These are phyloP conservation scores for Nannochloropsis gaditana DNA, from an alignment of 108 stramenopile genomes.

Conservation along the genomic window DNA sequence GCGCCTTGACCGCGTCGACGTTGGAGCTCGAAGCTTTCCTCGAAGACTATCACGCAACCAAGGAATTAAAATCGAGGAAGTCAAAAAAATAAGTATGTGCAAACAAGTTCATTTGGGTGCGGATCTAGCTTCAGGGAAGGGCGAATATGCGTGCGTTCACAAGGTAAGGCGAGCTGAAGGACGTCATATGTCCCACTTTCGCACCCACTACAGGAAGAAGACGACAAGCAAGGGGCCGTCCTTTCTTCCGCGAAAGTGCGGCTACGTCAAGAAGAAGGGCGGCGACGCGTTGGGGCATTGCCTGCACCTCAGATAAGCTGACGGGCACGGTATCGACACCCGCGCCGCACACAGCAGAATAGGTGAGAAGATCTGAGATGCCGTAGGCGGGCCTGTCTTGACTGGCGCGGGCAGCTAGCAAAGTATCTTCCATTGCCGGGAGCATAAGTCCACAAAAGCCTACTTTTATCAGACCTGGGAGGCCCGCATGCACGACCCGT, in stretches of 20 bases:
- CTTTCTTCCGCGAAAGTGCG: background rate
- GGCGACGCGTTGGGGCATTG: background rate
- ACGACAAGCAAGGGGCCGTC: background rate
- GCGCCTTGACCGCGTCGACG: background rate
- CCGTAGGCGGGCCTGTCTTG: background rate
- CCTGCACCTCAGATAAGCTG: background rate
- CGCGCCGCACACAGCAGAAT: background rate
- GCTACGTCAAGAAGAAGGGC: background rate
- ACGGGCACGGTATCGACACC: background rate
- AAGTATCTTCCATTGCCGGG: background rate
- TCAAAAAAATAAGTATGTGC: too few relatives aligned
- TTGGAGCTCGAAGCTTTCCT: background rate
- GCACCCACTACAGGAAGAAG: background rate
- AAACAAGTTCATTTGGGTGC: too few relatives aligned
- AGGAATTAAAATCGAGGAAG: too few relatives aligned
- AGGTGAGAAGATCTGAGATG: background rate
- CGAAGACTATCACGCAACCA: background rate
- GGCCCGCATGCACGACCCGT: background rate
- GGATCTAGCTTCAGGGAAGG: background rate
- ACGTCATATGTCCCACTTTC: conserved; percentile 8
- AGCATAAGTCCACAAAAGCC: background rate
- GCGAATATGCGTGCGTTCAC: background rate
- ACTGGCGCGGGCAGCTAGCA: background rate
- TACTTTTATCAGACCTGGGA: conserved; percentile 6
- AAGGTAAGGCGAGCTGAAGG: background rate